These are phyloP conservation scores for Basipetospora chlamydospora DNA, from an alignment of 2,329 filamentous ascomycete species.

Conservation along the genomic window DNA sequence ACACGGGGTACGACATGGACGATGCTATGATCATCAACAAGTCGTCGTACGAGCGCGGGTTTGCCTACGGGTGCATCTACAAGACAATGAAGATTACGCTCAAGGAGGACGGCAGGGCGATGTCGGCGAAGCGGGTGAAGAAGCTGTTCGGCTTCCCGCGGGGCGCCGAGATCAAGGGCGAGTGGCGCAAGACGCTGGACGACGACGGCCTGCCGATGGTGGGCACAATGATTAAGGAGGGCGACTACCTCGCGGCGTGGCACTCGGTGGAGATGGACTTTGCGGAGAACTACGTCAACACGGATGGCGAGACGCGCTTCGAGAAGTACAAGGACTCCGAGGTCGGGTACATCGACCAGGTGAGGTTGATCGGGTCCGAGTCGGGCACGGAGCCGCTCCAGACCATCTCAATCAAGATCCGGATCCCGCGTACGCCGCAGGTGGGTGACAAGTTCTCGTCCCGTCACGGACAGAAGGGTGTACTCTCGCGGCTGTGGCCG, in stretches of 20 bases:
- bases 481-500: slow-evolving; percentile 95
- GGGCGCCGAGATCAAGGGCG: slow-evolving; percentile 45
- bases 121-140: slow-evolving; percentile 49
- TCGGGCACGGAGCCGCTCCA: slow-evolving; percentile 82
- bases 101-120: slow-evolving; percentile 81
- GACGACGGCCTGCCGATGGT: slow-evolving; percentile 81
- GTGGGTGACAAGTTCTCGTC: slow-evolving; percentile 98
- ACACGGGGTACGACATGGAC: slow-evolving; percentile 98
- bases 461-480: slow-evolving; percentile 94
- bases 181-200: slow-evolving; percentile 58
- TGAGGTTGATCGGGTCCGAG: too few species aligned
- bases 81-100: slow-evolving; percentile 80
- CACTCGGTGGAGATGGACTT: slow-evolving; percentile 58
- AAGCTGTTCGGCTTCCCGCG: slow-evolving; percentile 44
- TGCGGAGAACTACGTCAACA: slow-evolving; percentile 47
- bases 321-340: slow-evolving; percentile 74
- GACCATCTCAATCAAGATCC: slow-evolving; percentile 77
- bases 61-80: slow-evolving; percentile 95
- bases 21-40: slow-evolving; percentile 96
- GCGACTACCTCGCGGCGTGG: slow-evolving; percentile 85
- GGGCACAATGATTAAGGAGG: slow-evolving; percentile 60
- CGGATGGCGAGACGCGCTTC: slow-evolving; percentile 51
- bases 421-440: slow-evolving; percentile 94
- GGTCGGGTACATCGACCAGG: slow-evolving; percentile 85
- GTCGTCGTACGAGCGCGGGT: slow-evolving; percentile 84